These are phyloP conservation scores for Calonectria fujianensis DNA, from an alignment of 2,329 filamentous ascomycete genomes.

Conservation along the genomic window DNA sequence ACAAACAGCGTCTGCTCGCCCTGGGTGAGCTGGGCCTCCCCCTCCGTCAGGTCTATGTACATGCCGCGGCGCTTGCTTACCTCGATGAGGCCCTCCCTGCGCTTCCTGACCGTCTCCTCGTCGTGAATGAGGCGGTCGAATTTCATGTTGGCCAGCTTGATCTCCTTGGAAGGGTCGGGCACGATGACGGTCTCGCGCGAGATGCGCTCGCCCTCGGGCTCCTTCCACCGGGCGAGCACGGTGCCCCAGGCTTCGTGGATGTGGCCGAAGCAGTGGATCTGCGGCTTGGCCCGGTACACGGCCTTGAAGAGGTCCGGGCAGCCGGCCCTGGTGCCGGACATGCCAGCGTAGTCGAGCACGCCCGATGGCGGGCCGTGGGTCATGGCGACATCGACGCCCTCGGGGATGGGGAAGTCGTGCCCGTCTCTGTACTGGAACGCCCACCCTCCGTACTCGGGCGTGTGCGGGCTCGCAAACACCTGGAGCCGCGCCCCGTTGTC, in stretches of 20 bases:
- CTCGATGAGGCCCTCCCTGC: slow-evolving; percentile 43
- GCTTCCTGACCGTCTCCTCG: slow-evolving; percentile 34
- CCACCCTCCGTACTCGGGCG: slow-evolving; percentile 67
- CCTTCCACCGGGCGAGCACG: slow-evolving; percentile 71
- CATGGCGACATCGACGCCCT: slow-evolving; percentile 67
- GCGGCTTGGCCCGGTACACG: slow-evolving; percentile 64
- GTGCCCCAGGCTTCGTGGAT: slow-evolving; percentile 78
- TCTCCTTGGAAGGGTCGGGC: slow-evolving; percentile 59
- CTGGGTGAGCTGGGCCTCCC: slow-evolving; percentile 55
- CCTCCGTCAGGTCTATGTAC: slow-evolving; percentile 62
- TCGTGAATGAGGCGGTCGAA: slow-evolving; percentile 48
- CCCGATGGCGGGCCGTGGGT: slow-evolving; percentile 74
- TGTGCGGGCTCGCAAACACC: slow-evolving; percentile 73
- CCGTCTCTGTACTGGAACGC: slow-evolving; percentile 69
- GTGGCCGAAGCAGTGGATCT: slow-evolving; percentile 75
- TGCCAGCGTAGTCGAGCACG: slow-evolving; percentile 65
- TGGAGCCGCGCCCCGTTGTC: slow-evolving; percentile 69
- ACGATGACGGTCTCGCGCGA: slow-evolving; percentile 62
- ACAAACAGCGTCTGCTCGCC: slow-evolving; percentile 75
- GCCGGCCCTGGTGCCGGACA: slow-evolving; percentile 60
- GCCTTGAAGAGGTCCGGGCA: slow-evolving; percentile 67
- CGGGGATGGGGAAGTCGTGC: slow-evolving; percentile 63
- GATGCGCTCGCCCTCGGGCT: background rate
- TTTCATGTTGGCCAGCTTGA: slow-evolving; percentile 59
- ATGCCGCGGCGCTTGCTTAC: slow-evolving; percentile 57